phyloP scores from a whole-genome alignment of 768 basidiomycete genomes.

The Suillus ampliporus region DNA sequence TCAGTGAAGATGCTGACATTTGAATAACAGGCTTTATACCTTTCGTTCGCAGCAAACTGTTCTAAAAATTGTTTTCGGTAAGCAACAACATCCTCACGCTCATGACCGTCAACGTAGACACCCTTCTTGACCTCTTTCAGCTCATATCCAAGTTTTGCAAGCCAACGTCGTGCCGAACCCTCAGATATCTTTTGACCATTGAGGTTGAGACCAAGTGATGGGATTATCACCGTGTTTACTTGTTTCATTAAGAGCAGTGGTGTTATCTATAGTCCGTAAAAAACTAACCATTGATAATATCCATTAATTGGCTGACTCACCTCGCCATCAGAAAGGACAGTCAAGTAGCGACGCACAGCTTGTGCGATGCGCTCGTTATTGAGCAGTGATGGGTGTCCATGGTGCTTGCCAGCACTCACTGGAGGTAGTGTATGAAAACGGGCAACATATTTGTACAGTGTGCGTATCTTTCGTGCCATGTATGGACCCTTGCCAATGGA shows the following conservation, averaged over 20 bases:
- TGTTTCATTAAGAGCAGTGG: constrained; percentile 5
- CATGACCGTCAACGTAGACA: constrained; percentile 34
- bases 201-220: constrained; percentile 11
- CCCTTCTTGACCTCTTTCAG: constrained; percentile 34
- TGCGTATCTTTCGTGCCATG: constrained; percentile 4
- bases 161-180: constrained; percentile 37
- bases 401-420: constrained; percentile 5
- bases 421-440: constrained; percentile 9
- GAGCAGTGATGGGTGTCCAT: constrained; percentile 11
- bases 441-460: constrained; percentile 7
- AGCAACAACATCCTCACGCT: constrained; percentile 27
- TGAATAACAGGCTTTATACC: constrained; percentile 5
- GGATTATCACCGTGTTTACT: constrained; percentile 11
- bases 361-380: constrained; percentile 11
- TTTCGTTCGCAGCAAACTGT: constrained; percentile 9
- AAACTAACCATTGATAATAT: constrained; percentile 1
- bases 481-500: constrained; percentile 13
- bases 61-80: constrained; percentile 18
- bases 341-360: constrained; percentile 7
- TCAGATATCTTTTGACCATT: constrained; percentile 21
- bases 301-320: too few species aligned
- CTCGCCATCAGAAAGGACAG: constrained; percentile 4
- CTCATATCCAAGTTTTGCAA: constrained; percentile 34
- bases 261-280: not conserved
- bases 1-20: not conserved